These are phyloP conservation scores for Penicillium parvum DNA, from an alignment of 495 filamentous ascomycete species.

Conservation along the genomic window DNA sequence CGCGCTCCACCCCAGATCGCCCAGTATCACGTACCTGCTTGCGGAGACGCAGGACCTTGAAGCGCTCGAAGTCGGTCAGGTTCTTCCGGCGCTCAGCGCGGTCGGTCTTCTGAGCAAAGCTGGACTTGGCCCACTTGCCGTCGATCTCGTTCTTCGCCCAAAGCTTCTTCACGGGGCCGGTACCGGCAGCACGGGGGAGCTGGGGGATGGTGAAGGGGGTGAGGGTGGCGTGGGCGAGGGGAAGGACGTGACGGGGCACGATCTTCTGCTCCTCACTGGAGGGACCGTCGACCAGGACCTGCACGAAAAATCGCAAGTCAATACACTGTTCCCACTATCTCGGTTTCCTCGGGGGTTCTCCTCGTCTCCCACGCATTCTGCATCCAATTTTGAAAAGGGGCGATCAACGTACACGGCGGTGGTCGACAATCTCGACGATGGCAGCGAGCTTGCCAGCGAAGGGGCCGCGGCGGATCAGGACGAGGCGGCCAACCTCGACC, in stretches of 20 bases:
- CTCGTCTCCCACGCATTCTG: conserved; percentile 3
- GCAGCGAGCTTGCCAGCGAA: conserved; percentile 80
- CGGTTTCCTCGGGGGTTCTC: background rate
- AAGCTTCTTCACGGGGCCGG: conserved; percentile 70
- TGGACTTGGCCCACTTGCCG: conserved; percentile 79
- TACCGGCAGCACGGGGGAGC: conserved; percentile 81
- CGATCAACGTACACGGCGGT: conserved; percentile 87
- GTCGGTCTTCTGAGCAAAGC: conserved; percentile 85
- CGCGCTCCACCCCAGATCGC: background rate
- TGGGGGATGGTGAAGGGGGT: conserved; percentile 85
- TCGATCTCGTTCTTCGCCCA: conserved; percentile 90
- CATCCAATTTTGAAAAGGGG: conserved; percentile 1
- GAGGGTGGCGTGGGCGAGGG: conserved; percentile 77
- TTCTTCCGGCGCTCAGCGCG: conserved; percentile 78
- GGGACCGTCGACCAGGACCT: conserved; percentile 96
- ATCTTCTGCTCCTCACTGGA: conserved; percentile 66
- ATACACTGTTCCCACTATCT: conserved; percentile 14
- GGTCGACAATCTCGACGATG: conserved; percentile 99
- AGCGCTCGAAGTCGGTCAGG: conserved; percentile 97
- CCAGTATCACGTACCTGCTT: conserved; percentile 69
- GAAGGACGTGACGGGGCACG: conserved; percentile 77
- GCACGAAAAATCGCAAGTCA: conserved; percentile 33
- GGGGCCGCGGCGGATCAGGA: conserved; percentile 73
- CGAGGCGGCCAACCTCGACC: conserved; percentile 95
- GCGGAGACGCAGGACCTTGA: conserved; percentile 96